Evolutionary conservation across 768 basidiomycete genomes (phyloP), one percentile per base, ranked within the genome.

Genomic region (Amanita pallidorosea): DNA sequence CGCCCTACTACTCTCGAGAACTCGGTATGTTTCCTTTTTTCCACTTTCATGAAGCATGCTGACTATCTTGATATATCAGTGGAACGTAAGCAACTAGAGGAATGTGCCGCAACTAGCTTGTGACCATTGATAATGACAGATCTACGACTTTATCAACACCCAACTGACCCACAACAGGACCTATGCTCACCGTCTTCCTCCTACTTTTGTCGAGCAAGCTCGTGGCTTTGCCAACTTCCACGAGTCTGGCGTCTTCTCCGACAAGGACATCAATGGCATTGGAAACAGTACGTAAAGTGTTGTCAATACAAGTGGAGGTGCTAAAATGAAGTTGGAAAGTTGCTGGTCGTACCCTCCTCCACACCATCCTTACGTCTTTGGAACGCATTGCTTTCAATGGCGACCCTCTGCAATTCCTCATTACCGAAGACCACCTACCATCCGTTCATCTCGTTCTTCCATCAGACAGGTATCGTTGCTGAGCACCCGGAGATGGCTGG

Each of bases 391-490:
- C 85, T 41, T 87, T 82, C 72, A 80, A 83, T 58, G 80, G 76
- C 54, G 83, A 88, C 68, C 83, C 87, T 41, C 78, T 92, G 47
- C 83, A 87, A 59, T 76, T 93, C 68, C 72, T 84, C 65, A 63
- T 90, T 56, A 72, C 88, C 57, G 79, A n/a, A 87, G 67, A 82
- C 83, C 13, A 86, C 87, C 55, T 93, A 93, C 73, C 90, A 92
- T 65, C 83, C 90, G 12, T 89, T 94, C 77, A 82, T 92, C 60
- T 90, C 88, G 4, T 74, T 93, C 65, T 85, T 93, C 78, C 79
- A 82, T 62, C 77, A 85, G 65, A 79, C 87, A 17, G 85, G 84
- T 51, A 67, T 84, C 51, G 57, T 66, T 56, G 69, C 76, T 54
- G 66, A 74, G 23, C 66, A 80, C 61, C 83, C 85, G 1, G 75